A percentile compares a stretch with the other conserved stretches of the same genome.
phyloP scores from a whole-genome alignment of 2,329 filamentous ascomycete species.

The Colletotrichum navitas region DNA sequence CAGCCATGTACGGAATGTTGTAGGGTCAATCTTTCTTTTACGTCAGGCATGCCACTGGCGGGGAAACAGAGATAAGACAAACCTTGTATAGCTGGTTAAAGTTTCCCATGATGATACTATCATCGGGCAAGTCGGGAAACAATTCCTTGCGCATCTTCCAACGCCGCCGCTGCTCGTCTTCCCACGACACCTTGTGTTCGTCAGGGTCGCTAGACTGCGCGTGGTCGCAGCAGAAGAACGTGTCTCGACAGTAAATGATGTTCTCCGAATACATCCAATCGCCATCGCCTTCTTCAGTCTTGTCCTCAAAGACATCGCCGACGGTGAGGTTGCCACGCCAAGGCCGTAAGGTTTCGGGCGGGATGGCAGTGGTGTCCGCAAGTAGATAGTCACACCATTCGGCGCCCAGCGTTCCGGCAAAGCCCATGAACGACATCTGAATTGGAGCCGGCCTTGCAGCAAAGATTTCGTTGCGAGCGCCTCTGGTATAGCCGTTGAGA shows the following conservation, averaged over 20 bases:
- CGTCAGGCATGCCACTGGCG: constrained; percentile 22
- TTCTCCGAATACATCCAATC: constrained; percentile 98
- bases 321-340: constrained; percentile 81
- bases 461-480: constrained; percentile 97
- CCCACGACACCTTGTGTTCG: constrained; percentile 80
- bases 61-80: constrained; percentile 50
- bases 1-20: constrained; percentile 95
- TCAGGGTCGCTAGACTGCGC: constrained; percentile 85
- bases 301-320: constrained; percentile 75
- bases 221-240: constrained; percentile 99
- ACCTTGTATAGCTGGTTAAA: constrained; percentile 99
- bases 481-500: constrained; percentile 96
- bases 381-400: constrained; percentile 99
- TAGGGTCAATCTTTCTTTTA: constrained; percentile 84
- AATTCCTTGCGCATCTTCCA: constrained; percentile 95
- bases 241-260: constrained; percentile 92
- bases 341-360: constrained; percentile 82
- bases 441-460: constrained; percentile 94
- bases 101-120: constrained; percentile 92
- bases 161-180: constrained; percentile 82
- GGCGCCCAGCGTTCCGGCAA: constrained; percentile 93
- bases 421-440: constrained; percentile 99
- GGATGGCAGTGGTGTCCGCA: constrained; percentile 89
- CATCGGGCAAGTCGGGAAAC: constrained; percentile 85
- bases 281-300: constrained; percentile 76